These are phyloP conservation scores for Debaryomyces robertsiae DNA, from an alignment of 1,139 yeast species.

Conservation along the genomic window DNA sequence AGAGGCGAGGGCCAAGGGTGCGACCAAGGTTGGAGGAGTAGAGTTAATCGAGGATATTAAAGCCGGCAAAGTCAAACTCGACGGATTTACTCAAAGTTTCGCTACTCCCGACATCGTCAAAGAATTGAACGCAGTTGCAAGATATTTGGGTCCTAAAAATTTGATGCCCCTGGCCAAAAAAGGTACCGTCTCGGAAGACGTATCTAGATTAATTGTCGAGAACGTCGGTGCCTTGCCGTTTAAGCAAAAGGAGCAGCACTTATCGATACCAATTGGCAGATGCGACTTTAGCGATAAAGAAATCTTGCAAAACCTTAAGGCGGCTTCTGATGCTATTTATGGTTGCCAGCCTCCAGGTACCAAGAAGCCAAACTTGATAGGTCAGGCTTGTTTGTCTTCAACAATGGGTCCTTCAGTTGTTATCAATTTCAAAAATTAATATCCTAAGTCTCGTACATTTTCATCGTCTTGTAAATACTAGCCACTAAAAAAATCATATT, in stretches of 20 bases:
- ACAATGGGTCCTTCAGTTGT: constrained; percentile 84
- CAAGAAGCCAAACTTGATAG: constrained; percentile 70
- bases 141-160: constrained; percentile 84
- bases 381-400: constrained; percentile 68
- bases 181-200: constrained; percentile 81
- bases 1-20: constrained; percentile 60
- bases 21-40: constrained; percentile 65
- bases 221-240: constrained; percentile 71
- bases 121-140: constrained; percentile 65
- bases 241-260: constrained; percentile 64
- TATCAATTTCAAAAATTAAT: constrained; percentile 47
- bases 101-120: constrained; percentile 82
- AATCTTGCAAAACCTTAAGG: constrained; percentile 68
- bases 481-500: neutral
- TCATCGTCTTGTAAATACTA: constrained; percentile 8
- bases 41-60: constrained; percentile 68
- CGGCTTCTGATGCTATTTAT: constrained; percentile 67
- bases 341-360: constrained; percentile 58
- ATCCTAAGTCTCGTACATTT: neutral
- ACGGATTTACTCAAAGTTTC: constrained; percentile 71
- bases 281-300: constrained; percentile 80
- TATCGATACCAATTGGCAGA: constrained; percentile 75
- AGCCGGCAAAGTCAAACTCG: constrained; percentile 54
- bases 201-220: constrained; percentile 52
- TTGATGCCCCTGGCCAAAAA: constrained; percentile 85